phyloP scores from a whole-genome alignment of 441 rosid genomes.

The Gossypium lobatum region DNA sequence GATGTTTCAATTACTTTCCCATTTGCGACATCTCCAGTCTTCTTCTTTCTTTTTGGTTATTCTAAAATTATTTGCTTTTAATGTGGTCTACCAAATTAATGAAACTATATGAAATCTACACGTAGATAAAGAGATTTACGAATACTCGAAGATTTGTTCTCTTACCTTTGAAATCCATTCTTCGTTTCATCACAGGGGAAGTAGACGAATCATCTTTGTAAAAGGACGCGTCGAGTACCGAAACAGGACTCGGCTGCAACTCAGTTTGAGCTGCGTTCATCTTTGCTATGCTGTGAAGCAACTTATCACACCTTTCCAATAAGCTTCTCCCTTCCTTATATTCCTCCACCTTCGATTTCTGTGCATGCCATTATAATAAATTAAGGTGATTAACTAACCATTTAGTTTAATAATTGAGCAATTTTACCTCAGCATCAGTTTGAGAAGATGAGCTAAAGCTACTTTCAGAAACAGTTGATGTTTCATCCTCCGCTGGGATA shows the following conservation, averaged over 20 bases:
- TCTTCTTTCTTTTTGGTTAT: too few relatives aligned
- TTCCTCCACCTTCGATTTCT: constrained; percentile 57
- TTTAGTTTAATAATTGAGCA: neutral
- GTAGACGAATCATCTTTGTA: constrained; percentile 81
- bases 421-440: constrained; percentile 49
- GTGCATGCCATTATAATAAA: neutral
- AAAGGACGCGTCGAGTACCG: constrained; percentile 76
- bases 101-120: too few relatives aligned
- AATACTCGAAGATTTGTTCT: too few relatives aligned
- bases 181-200: constrained; percentile 72
- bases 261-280: constrained; percentile 49
- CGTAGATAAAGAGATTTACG: neutral
- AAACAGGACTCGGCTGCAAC: constrained; percentile 88
- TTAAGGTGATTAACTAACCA: neutral
- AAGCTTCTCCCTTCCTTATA: constrained; percentile 56
- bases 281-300: constrained; percentile 79
- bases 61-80: too few relatives aligned
- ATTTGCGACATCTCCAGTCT: too few relatives aligned
- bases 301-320: constrained; percentile 82
- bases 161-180: constrained; percentile 67
- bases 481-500: constrained; percentile 40
- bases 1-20: too few relatives aligned
- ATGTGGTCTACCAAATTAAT: too few relatives aligned
- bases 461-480: constrained; percentile 45
- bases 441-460: constrained; percentile 45